A percentile compares a stretch with the other conserved stretches of the same genome.
phyloP scores from a whole-genome alignment of 2,329 filamentous ascomycete genomes.

The Fusarium torulosum region DNA sequence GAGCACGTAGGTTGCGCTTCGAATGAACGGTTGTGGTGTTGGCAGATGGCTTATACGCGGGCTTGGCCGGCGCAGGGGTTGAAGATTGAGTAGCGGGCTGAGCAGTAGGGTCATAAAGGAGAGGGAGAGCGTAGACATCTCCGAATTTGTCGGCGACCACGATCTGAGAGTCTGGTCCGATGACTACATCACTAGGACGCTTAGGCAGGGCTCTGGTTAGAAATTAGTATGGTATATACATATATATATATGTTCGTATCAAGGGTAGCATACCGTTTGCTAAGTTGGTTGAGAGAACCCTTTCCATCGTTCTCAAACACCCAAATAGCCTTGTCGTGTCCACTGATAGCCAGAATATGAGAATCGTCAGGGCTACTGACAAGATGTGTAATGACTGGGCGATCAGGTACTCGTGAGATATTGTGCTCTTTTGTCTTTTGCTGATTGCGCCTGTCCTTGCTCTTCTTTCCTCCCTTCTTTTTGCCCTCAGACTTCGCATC shows the following conservation, averaged over 20 bases:
- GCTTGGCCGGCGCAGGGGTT: constrained; percentile 44
- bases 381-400: constrained; percentile 77
- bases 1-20: constrained; percentile 70
- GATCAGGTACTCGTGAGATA: constrained; percentile 58
- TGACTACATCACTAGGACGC: constrained; percentile 80
- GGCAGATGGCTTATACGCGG: constrained; percentile 62
- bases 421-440: constrained; percentile 34
- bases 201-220: constrained; percentile 82
- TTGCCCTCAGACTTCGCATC: constrained; percentile 37
- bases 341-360: constrained; percentile 82
- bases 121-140: constrained; percentile 90
- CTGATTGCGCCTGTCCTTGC: constrained; percentile 49
- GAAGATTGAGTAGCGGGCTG: constrained; percentile 23
- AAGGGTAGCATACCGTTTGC: constrained; percentile 70
- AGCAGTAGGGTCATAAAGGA: constrained; percentile 56
- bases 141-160: constrained; percentile 95
- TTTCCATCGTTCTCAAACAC: constrained; percentile 78
- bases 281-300: constrained; percentile 74
- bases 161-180: constrained; percentile 80
- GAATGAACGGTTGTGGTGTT: constrained; percentile 74
- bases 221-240: constrained; percentile 45
- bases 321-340: constrained; percentile 91
- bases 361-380: constrained; percentile 72
- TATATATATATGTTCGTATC: not conserved
- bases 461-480: constrained; percentile 49